Evolutionary conservation across 495 filamentous ascomycete species (phyloP).

Genomic region (Daldinia bambusicola): DNA sequence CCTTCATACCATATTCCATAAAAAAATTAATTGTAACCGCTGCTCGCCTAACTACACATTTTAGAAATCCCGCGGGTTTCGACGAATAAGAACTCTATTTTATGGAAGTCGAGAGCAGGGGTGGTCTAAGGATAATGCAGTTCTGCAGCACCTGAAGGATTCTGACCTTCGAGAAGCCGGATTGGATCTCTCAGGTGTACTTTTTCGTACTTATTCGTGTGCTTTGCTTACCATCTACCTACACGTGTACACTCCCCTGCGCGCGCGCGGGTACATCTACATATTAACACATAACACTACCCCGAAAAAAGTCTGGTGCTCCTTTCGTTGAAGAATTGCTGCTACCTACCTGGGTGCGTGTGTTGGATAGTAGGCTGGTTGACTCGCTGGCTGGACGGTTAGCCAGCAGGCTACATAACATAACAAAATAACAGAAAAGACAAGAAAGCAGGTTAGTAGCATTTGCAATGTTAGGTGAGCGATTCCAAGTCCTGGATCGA

Average conservation of each 20-base stretch:
- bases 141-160: conserved; percentile 30
- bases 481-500: conserved; percentile 10
- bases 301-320: too few relatives aligned
- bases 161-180: conserved; percentile 21
- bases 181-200: conserved; percentile 22
- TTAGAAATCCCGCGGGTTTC: conserved; percentile 6
- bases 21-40: not conserved
- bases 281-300: not conserved
- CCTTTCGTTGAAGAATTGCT: too few relatives aligned
- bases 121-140: conserved; percentile 9
- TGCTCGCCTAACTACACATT: not conserved
- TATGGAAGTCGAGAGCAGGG: conserved; percentile 10
- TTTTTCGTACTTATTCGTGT: not conserved
- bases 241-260: conserved; percentile 17
- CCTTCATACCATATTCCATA: not conserved
- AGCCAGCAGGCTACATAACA: too few relatives aligned
- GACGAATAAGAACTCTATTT: conserved; percentile 40
- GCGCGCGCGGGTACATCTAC: conserved; percentile 12
- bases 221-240: conserved; percentile 7
- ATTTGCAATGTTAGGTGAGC: too few relatives aligned
- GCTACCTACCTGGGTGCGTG: not conserved
- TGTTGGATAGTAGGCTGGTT: not conserved
- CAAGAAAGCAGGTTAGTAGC: too few relatives aligned
- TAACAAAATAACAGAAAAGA: too few relatives aligned
- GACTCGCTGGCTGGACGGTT: too few relatives aligned